These are phyloP conservation scores for Metschnikowia colocasiae DNA, from an alignment of 805 yeast species.

Conservation along the genomic window DNA sequence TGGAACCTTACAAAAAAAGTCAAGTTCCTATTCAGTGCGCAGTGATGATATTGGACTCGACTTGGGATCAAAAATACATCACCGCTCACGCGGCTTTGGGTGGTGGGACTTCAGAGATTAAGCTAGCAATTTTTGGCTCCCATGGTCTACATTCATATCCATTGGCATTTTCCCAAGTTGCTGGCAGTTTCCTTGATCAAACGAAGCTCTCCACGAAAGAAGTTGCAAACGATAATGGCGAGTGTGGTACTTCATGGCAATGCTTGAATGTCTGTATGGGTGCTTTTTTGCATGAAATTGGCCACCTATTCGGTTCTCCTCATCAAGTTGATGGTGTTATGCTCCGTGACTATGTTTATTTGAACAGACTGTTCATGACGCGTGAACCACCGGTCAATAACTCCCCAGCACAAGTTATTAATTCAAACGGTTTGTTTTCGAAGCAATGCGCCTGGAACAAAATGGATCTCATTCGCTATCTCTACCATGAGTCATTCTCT, in stretches of 20 bases:
- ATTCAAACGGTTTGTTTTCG: conserved; percentile 37
- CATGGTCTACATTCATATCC: conserved; percentile 95
- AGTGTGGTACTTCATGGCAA: conserved; percentile 89
- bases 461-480: conserved; percentile 70
- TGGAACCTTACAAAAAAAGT: conserved; percentile 38
- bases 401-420: conserved; percentile 39
- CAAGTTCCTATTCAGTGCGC: conserved; percentile 72
- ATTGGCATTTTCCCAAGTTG: conserved; percentile 65
- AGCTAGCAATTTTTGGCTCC: conserved; percentile 88
- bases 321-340: conserved; percentile 89
- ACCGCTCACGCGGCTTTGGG: conserved; percentile 93
- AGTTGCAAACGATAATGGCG: conserved; percentile 87
- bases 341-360: conserved; percentile 78
- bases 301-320: conserved; percentile 87
- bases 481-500: conserved; percentile 76
- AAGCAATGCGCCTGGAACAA: conserved; percentile 88
- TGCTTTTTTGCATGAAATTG: conserved; percentile 94
- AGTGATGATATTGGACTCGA: conserved; percentile 77
- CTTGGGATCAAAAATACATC: conserved; percentile 71
- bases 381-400: conserved; percentile 52
- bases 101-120: conserved; percentile 69
- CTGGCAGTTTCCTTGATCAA: conserved; percentile 67
- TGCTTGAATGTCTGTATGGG: conserved; percentile 82
- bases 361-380: conserved; percentile 79
- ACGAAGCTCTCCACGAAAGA: conserved; percentile 57